Evolutionary conservation across 2,329 filamentous ascomycete genomes (phyloP), one percentile per base, ranked within the genome.

Genomic region (Geosmithia putterillii): DNA sequence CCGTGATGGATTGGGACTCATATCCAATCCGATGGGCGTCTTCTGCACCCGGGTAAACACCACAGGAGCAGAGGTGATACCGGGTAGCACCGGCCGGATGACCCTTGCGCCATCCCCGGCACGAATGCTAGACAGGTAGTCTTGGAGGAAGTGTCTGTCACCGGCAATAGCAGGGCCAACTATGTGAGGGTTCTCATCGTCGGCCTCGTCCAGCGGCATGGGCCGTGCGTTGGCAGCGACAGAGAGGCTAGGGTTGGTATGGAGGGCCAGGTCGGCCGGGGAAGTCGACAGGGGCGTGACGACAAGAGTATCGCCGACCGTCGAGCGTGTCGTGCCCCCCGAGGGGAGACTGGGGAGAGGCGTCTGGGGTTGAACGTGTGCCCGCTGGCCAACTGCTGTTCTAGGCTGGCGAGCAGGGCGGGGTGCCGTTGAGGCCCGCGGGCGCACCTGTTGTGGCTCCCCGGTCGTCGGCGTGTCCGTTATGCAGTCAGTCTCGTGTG

Each of bases 61-160:
- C 1, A 72, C 64, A 0, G 69, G 67, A 3, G 54, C 49, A 3
- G 59, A 61, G 22, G 51, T 51, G 17, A 54, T 52, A 4, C 53
- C 55, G 1, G 57, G 59, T 8, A 57, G 52, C 7, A 58, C 51
- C 46, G 57, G 55, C 21, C 52, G 54, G 2, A 55, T 59, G 14
- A 50, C 54, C 21, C 55, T 49, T 1, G 52, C 51, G 4, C 54
- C 51, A 9, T 52, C 59, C 1, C 52, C 28, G 15, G 28, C 28
- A 3, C 15, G 56, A 23, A 62, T 57, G 5, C 54, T 52, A 6
- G 59, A 59, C 45, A 79, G 67, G 45, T 76, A 77, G 42, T 74
- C 69, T n/a, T 76, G 71, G 39, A 80, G 63, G 10, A 80, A 66
- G 43, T 79, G 74, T 1, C 71, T 75, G 57, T 81, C 76, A 41